These are phyloP conservation scores for Didymosphaeria variabile DNA, from an alignment of 2,329 filamentous ascomycete species.

Conservation along the genomic window DNA sequence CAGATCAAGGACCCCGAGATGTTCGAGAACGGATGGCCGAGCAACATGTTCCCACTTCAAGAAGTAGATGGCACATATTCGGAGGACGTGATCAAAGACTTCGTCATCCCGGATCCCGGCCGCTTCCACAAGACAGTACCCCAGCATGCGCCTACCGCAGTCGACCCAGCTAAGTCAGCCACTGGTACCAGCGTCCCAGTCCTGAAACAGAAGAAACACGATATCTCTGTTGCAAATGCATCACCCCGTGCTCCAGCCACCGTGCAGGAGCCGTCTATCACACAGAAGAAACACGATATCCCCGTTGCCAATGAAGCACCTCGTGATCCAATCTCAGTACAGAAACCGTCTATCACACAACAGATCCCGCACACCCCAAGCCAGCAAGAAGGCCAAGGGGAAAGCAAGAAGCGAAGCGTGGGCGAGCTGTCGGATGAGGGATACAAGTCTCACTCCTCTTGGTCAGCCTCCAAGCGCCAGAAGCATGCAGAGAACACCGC, in stretches of 20 bases:
- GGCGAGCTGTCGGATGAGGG: not conserved
- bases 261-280: not conserved
- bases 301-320: not conserved
- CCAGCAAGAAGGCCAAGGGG: not conserved
- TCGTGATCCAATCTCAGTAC: not conserved
- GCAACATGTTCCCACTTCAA: not conserved
- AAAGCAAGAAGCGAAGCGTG: not conserved
- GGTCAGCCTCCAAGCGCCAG: not conserved
- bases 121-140: not conserved
- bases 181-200: not conserved
- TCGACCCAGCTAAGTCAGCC: not conserved
- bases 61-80: not conserved
- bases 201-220: too few relatives aligned
- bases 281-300: not conserved
- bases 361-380: not conserved
- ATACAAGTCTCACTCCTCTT: not conserved
- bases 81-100: not conserved
- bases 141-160: not conserved
- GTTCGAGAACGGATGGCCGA: slow-evolving; percentile 1
- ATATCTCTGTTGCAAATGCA: too few relatives aligned
- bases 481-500: not conserved
- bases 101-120: not conserved
- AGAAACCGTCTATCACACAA: not conserved
- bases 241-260: not conserved
- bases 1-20: not conserved